These are phyloP conservation scores for Colletotrichum plurivorum DNA, from an alignment of 2,329 filamentous ascomycete species.

Conservation along the genomic window DNA sequence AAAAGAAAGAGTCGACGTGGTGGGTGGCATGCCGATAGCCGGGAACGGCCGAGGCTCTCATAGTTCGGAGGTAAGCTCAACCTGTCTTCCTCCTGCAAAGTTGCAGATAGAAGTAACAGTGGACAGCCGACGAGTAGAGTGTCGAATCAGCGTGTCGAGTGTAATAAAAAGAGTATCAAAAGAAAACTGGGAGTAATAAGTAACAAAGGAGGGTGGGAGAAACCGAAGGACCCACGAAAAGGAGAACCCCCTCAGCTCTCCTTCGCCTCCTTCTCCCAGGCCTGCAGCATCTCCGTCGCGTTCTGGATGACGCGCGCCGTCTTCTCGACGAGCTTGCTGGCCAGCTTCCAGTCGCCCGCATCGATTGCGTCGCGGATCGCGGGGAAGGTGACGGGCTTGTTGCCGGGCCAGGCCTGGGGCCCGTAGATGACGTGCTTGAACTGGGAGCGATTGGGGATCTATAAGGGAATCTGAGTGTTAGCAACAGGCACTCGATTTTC, in stretches of 20 bases:
- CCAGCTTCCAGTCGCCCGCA: slow-evolving; percentile 77
- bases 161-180: no score
- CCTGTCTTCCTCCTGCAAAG: no score
- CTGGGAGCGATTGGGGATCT: slow-evolving; percentile 89
- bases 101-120: no score
- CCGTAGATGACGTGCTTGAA: slow-evolving; percentile 95
- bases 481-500: neutral
- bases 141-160: no score
- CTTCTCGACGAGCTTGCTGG: slow-evolving; percentile 78
- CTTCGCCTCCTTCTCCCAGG: slow-evolving; percentile 19
- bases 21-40: no score
- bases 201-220: neutral
- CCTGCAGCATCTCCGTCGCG: slow-evolving; percentile 63
- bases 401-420: slow-evolving; percentile 82
- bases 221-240: neutral
- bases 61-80: no score
- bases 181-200: no score
- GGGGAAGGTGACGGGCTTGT: slow-evolving; percentile 69
- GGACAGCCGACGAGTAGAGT: no score
- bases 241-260: slow-evolving; percentile 3
- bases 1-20: no score
- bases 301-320: slow-evolving; percentile 76
- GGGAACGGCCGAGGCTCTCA: no score
- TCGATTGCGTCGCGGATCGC: slow-evolving; percentile 87
- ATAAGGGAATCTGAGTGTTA: slow-evolving; percentile 18